These are phyloP conservation scores for Physcomitrellopsis africana DNA, from an alignment of 225 moss, liverwort and hornwort genomes.

Conservation along the genomic window DNA sequence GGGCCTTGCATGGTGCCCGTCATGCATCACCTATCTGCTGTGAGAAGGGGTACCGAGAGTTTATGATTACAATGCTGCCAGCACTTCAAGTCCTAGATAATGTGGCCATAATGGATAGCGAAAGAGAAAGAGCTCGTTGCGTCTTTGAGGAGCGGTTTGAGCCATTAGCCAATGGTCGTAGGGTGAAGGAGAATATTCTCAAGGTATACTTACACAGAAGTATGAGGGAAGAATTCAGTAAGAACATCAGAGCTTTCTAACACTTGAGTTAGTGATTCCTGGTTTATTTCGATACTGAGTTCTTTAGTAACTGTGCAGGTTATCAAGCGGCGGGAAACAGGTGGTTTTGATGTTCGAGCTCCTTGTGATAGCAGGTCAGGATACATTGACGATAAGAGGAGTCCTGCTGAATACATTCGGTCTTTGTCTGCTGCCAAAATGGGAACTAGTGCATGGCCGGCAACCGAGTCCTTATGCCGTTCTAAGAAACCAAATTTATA, in stretches of 20 bases:
- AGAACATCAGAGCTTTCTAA: not conserved
- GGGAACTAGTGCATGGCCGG: conserved; percentile 69
- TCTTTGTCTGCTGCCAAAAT: conserved; percentile 77
- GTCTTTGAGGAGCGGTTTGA: conserved; percentile 67
- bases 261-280: conserved; percentile 14
- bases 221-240: conserved; percentile 3
- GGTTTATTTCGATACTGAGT: conserved; percentile 4
- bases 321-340: conserved; percentile 70
- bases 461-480: conserved; percentile 62
- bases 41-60: conserved; percentile 71
- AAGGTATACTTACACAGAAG: conserved; percentile 45
- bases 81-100: conserved; percentile 70
- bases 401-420: conserved; percentile 56
- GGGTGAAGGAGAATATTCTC: conserved; percentile 60
- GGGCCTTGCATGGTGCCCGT: conserved; percentile 49
- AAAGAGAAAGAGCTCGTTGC: conserved; percentile 51
- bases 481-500: conserved; percentile 64
- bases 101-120: conserved; percentile 47
- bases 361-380: conserved; percentile 49
- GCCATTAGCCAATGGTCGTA: conserved; percentile 66
- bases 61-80: conserved; percentile 66
- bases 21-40: conserved; percentile 71
- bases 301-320: conserved; percentile 44
- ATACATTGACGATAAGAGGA: conserved; percentile 53
- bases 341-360: conserved; percentile 53